A percentile compares a stretch with the other conserved stretches of the same genome.
Evolutionary conservation across 345 rosid species (phyloP).

Genomic region (Streptanthus diversifolius): DNA sequence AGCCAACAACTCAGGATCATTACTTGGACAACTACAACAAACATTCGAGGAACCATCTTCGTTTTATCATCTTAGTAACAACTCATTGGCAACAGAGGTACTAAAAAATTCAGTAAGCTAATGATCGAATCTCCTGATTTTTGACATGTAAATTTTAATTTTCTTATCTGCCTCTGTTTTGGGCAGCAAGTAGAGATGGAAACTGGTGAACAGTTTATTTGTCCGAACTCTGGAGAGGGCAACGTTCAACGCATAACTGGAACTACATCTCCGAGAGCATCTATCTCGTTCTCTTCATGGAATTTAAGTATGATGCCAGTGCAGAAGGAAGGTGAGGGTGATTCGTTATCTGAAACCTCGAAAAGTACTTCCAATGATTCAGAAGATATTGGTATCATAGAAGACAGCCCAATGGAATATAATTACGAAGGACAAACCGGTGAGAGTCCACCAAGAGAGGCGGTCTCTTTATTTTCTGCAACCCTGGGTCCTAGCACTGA

Average conservation of each 20-base stretch:
- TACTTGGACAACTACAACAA: constrained; percentile 54
- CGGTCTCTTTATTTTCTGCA: constrained; percentile 13
- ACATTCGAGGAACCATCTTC: constrained; percentile 58
- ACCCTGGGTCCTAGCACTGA: constrained; percentile 26
- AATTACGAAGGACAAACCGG: constrained; percentile 28
- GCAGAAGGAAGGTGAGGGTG: constrained; percentile 40
- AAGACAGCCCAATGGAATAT: constrained; percentile 7
- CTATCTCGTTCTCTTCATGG: constrained; percentile 49
- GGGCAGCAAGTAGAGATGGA: constrained; percentile 53
- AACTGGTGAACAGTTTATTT: constrained; percentile 46
- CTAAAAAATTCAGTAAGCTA: not conserved
- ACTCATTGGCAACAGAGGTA: constrained; percentile 65
- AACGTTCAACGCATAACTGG: constrained; percentile 45
- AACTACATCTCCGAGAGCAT: constrained; percentile 43
- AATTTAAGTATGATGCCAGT: constrained; percentile 40
- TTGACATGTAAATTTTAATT: not conserved
- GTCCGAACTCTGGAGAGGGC: constrained; percentile 50
- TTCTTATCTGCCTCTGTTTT: constrained; percentile 1
- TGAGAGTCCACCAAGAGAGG: constrained; percentile 35
- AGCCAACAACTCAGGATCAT: constrained; percentile 54
- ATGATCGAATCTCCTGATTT: not conserved
- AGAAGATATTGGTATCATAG: constrained; percentile 54
- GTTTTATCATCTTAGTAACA: constrained; percentile 50
- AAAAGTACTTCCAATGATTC: constrained; percentile 47
- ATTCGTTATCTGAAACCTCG: constrained; percentile 44